phyloP scores from a whole-genome alignment of 2,329 filamentous ascomycete species.

The Grosmannia penicillata region DNA sequence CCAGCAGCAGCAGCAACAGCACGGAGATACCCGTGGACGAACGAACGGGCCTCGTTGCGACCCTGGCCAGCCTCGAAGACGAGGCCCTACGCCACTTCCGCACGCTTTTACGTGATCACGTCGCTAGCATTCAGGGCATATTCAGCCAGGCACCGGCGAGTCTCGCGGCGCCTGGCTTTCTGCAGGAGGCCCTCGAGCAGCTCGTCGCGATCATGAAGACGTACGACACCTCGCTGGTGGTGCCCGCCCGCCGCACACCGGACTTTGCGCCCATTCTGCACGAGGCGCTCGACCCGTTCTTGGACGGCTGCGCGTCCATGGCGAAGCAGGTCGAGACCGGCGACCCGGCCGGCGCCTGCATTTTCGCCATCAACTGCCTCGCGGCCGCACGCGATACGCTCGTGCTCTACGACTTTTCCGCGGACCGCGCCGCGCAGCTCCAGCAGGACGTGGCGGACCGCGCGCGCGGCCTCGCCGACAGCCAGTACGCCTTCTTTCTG shows the following conservation, averaged over 20 bases:
- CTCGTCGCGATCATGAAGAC: slow-evolving; percentile 69
- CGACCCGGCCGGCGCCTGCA: slow-evolving; percentile 40
- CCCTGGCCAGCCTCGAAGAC: slow-evolving; percentile 53
- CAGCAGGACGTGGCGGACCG: slow-evolving; percentile 39
- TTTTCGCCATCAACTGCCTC: slow-evolving; percentile 63
- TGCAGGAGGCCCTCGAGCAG: slow-evolving; percentile 66
- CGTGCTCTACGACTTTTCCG: slow-evolving; percentile 48
- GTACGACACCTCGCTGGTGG: slow-evolving; percentile 66
- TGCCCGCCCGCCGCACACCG: slow-evolving; percentile 40
- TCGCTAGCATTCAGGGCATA: slow-evolving; percentile 58
- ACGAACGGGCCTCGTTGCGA: slow-evolving; percentile 52
- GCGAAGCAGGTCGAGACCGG: slow-evolving; percentile 42
- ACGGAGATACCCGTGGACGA: neutral
- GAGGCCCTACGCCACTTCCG: slow-evolving; percentile 75
- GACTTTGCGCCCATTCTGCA: slow-evolving; percentile 62
- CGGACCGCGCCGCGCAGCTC: slow-evolving; percentile 37
- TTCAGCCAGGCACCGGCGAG: slow-evolving; percentile 57
- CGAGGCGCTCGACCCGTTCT: slow-evolving; percentile 75
- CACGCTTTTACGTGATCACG: slow-evolving; percentile 64
- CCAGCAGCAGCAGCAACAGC: no score
- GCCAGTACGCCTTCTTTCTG: slow-evolving; percentile 60
- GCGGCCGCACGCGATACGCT: slow-evolving; percentile 42
- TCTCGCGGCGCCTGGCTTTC: slow-evolving; percentile 63
- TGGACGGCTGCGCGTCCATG: slow-evolving; percentile 59
- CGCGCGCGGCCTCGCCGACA: slow-evolving; percentile 42